phyloP scores from a whole-genome alignment of 1,139 yeast species.

The Yamadazyma kanchanaburiensis region DNA sequence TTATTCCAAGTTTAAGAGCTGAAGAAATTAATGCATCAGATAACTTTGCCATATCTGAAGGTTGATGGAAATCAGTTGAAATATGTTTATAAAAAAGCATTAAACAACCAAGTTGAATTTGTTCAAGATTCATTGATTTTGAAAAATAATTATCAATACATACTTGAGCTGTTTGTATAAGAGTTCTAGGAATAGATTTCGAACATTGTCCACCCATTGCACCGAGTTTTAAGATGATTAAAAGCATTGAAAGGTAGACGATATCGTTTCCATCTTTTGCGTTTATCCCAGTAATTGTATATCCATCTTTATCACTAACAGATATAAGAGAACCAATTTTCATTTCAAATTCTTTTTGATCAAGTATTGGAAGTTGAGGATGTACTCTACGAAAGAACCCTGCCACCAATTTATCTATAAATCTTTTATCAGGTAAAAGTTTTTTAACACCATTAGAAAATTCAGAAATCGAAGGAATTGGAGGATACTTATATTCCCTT shows the following conservation, averaged over 20 bases:
- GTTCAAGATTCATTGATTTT: background rate
- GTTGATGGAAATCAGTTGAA: constrained; percentile 2
- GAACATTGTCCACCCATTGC: too few relatives aligned
- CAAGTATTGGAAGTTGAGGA: constrained; percentile 5
- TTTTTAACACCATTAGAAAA: background rate
- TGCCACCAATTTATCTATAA: background rate
- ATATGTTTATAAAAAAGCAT: constrained; percentile 3
- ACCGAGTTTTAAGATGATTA: constrained; percentile 1
- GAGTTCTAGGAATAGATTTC: constrained; percentile 1
- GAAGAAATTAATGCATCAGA: constrained; percentile 1
- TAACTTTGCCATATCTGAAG: constrained; percentile 1
- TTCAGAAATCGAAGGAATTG: background rate
- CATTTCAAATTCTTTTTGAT: constrained; percentile 1
- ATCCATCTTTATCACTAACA: background rate
- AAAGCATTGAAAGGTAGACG: background rate
- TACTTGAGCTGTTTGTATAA: constrained; percentile 2
- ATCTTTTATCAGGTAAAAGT: background rate
- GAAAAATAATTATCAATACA: constrained; percentile 2
- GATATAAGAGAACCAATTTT: background rate
- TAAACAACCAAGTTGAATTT: constrained; percentile 4
- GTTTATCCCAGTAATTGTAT: background rate
- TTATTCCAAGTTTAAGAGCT: constrained; percentile 3
- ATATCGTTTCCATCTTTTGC: background rate
- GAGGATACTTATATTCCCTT: too few relatives aligned
- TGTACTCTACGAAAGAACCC: constrained; percentile 3